phyloP scores from a whole-genome alignment of 169 alveolate genomes.

The Plasmodium gonderi region DNA sequence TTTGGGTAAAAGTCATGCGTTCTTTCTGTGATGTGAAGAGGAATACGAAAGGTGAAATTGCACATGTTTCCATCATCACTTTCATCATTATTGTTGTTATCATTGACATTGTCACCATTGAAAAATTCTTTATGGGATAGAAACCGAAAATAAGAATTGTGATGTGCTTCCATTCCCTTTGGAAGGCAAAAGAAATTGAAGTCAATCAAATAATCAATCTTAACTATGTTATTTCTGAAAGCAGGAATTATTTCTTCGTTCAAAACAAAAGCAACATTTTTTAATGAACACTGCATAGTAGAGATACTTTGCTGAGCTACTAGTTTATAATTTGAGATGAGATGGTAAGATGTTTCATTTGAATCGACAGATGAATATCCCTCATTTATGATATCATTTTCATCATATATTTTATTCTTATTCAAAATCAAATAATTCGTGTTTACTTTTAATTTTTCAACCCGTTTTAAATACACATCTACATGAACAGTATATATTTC shows the following conservation, averaged over 20 bases:
- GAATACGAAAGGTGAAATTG: constrained; percentile 9
- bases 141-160: too few species aligned
- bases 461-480: constrained; percentile 7
- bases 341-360: not conserved
- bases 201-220: constrained; percentile 21
- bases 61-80: not conserved
- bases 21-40: constrained; percentile 4
- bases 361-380: not conserved
- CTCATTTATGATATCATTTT: not conserved
- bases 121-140: too few species aligned
- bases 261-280: constrained; percentile 10
- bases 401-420: constrained; percentile 14
- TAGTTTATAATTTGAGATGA: not conserved
- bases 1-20: not conserved
- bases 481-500: not conserved
- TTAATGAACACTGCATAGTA: constrained; percentile 10
- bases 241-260: constrained; percentile 15
- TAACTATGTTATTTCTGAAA: not conserved
- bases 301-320: not conserved
- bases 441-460: constrained; percentile 13
- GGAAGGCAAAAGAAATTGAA: constrained; percentile 10
- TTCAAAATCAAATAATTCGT: not conserved
- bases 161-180: too few species aligned
- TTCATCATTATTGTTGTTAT: not conserved
- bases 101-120: not conserved